Evolutionary conservation across 1,284 basidiomycete genomes (phyloP).

Genomic region (Takashimella tepidaria): DNA sequence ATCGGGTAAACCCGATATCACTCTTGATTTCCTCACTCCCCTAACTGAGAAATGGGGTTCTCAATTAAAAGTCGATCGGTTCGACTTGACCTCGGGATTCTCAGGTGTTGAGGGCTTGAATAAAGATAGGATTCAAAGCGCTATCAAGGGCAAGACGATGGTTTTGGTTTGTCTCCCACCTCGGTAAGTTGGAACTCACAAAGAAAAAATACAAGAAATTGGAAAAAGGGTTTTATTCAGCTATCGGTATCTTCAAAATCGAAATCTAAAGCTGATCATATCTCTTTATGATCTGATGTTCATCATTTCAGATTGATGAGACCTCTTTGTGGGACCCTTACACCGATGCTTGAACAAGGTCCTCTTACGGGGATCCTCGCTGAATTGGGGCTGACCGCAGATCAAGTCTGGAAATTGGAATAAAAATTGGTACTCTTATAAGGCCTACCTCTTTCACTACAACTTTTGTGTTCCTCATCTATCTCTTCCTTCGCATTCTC

Average conservation of each 20-base stretch:
- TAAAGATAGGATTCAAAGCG: slow-evolving; percentile 1
- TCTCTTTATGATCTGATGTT: too few species aligned
- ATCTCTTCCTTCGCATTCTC: too few species aligned
- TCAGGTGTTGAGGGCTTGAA: slow-evolving; percentile 3
- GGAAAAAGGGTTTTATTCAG: too few species aligned
- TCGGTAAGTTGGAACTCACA: too few species aligned
- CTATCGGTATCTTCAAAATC: too few species aligned
- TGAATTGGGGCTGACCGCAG: slow-evolving; percentile 31
- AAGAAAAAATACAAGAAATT: too few species aligned
- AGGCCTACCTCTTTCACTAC: too few species aligned
- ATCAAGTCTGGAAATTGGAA: slow-evolving; percentile 42
- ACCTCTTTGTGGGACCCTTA: slow-evolving; percentile 37
- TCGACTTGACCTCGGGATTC: background rate
- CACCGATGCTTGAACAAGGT: slow-evolving; percentile 36
- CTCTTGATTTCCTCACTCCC: slow-evolving; percentile 13
- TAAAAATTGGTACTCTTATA: too few species aligned
- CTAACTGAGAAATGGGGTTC: slow-evolving; percentile 23
- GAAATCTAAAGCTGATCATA: too few species aligned
- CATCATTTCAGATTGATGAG: slow-evolving; percentile 37
- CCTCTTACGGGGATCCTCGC: slow-evolving; percentile 31
- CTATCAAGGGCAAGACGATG: slow-evolving; percentile 15
- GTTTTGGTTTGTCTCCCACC: slow-evolving; percentile 43
- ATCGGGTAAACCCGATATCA: slow-evolving; percentile 1
- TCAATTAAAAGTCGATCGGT: slow-evolving; percentile 12
- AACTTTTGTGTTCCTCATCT: too few species aligned